phyloP scores from a whole-genome alignment of 2,329 filamentous ascomycete genomes.

The Arthrinium phaeospermum region DNA sequence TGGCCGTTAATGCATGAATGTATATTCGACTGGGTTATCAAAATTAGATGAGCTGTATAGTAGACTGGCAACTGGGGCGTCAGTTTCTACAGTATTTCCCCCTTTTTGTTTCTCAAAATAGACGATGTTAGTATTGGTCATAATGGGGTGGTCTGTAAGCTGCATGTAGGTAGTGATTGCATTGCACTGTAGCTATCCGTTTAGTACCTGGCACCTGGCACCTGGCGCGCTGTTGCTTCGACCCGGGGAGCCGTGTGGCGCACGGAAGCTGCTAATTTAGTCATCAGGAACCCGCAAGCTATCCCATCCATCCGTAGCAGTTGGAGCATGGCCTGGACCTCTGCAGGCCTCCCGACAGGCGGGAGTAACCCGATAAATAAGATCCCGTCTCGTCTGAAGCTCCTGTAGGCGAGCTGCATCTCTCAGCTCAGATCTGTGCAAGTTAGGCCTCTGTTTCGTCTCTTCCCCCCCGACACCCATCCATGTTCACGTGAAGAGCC shows the following conservation, averaged over 20 bases:
- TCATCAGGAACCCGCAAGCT: not conserved
- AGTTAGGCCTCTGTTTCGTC: constrained; percentile 6
- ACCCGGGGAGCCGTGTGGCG: not conserved
- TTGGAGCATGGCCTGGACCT: not conserved
- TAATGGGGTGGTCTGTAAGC: too few relatives aligned
- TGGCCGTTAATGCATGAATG: too few relatives aligned
- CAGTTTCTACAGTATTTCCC: too few relatives aligned
- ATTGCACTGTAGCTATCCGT: not conserved
- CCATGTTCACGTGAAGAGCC: constrained; percentile 3
- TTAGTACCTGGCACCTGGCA: not conserved
- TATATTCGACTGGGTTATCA: too few relatives aligned
- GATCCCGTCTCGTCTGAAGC: not conserved
- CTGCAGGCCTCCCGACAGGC: constrained; percentile 3
- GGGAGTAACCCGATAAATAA: constrained; percentile 7
- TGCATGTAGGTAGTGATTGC: too few relatives aligned
- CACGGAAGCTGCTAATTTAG: constrained; percentile 5
- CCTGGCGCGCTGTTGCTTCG: not conserved
- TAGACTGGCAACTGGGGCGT: too few relatives aligned
- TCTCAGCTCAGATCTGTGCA: not conserved
- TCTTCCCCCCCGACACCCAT: not conserved
- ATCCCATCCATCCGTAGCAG: not conserved
- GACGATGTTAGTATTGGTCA: too few relatives aligned
- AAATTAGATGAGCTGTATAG: too few relatives aligned
- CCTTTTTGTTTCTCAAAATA: too few relatives aligned
- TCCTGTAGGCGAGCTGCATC: not conserved